Base-by-base conservation (phyloP, 2,329 filamentous ascomycete species). In the Penicillium sp. region DNA sequence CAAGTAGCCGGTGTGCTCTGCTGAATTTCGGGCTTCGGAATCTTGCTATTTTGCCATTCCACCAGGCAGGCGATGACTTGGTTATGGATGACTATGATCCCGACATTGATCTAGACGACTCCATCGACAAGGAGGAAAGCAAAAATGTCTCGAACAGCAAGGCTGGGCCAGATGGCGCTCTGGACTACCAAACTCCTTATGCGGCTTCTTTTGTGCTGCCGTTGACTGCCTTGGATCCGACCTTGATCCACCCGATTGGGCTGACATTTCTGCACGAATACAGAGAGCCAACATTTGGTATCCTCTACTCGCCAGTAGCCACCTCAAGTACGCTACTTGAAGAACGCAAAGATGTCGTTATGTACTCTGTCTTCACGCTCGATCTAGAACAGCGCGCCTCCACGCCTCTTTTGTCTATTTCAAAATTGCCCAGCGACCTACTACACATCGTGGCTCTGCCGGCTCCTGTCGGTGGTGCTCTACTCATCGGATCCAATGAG, bases 241-340 rank as follows among this genome's bases (percentile, higher is more conserved):
- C 83, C 61, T 81, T 99, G 64, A 85, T 93, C 59, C 89, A 96
- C 73, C 91, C 93, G 49, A 86, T 97, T 67, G 90, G 96, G 69
- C 84, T 99, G 67, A 87, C 90, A 55, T 99, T 99, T 72, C 79
- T 99, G 62, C 85, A 97, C 80, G 93, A 97, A 77, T 99, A 99
- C 74, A 87, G 94, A 71, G 94, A 97, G 74, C 93, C 94, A 12
- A 99, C 94, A 0, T 96, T 99, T 76, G 94, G 93, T 56, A 92
- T 99, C 59, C 80, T 99, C 43, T 94, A 91, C 47, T 90, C 92
- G 1, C 86, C 85, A 52, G 78, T 84, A 61, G 81, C 86, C 35
- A 84, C 87, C 14, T 92, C 91, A n/a, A 80, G 82, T 55, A 87
- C 90, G 3, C 78, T 97, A 53, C 74, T 87, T 24, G 76, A 82